Evolutionary conservation across 208 protist species (phyloP), one percentile per base, ranked within the genome.

Genomic region (Leishmania amazonensis): DNA sequence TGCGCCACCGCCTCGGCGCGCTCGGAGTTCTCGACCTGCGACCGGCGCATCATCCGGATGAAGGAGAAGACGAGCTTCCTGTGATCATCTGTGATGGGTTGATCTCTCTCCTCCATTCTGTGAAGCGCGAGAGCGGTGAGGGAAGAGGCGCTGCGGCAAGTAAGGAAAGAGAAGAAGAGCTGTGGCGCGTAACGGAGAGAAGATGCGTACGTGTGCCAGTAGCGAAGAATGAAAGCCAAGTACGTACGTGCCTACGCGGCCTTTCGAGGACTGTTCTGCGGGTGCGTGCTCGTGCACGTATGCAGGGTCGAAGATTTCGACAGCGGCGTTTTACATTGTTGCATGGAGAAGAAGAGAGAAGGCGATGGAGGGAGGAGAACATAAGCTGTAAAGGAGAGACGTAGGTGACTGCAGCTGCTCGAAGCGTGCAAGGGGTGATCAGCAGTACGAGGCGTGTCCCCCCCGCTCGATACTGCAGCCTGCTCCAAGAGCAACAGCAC

Each of bases 61-160:
- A 97, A 96, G 45, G 94, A 90, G 86, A 96, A 97, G 80, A 95
- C 83, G 54, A 97, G 89, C 89, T 96, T 96, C 81, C 86, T 85
- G 86, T 96, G 90, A 51, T 94, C 91, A 68, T 96, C 93, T 47
- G 90, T 94, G 75, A 97, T 83, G 62, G 76, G 60, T 45, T 87
- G 79, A 31, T 64, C 78, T 57, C 64, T 65, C 45, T 83, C 81
- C 62, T 90, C 85, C 86, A 92, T 85, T 67, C 73, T 47, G n/a
- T 38, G 0, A 40, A 71, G 49, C 28, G 31, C 21, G n/a, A 75
- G 45, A 24, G 24, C 6, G 9, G 21, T 9, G 19, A 57, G n/a
- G 7, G 47, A 40, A 49, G 70, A 28, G 15, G 45, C 3, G 19
- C 9, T 42, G 67, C 8, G 67, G 6, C 67, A 3, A 72, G 42